These are phyloP conservation scores for Coelastrella sp. DNA, from an alignment of 139 green algal species.

Conservation along the genomic window DNA sequence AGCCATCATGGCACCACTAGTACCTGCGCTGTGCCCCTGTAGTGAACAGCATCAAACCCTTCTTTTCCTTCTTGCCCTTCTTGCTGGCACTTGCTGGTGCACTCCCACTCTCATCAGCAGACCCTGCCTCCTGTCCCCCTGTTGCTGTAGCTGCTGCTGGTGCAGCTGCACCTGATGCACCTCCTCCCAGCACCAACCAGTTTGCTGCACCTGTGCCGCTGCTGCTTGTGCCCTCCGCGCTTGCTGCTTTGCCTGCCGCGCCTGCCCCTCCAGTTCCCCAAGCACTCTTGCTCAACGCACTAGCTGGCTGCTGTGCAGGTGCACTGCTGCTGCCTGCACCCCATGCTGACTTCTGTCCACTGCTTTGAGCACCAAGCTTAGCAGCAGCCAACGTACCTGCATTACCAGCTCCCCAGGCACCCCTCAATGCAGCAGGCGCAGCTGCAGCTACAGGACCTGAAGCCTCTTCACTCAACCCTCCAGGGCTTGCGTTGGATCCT, in stretches of 20 bases:
- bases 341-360: too few relatives aligned
- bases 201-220: background rate
- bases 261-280: conserved; percentile 7
- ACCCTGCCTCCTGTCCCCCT: background rate
- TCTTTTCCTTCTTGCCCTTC: conserved; percentile 37
- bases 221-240: background rate
- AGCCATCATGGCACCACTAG: background rate
- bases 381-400: conserved; percentile 19
- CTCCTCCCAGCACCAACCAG: conserved; percentile 28
- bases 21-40: conserved; percentile 40
- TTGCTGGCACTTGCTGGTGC: background rate
- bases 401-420: conserved; percentile 34
- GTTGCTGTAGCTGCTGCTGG: background rate
- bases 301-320: background rate
- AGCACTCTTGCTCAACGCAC: background rate
- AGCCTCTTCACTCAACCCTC: background rate
- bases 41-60: conserved; percentile 41
- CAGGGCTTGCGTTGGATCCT: background rate
- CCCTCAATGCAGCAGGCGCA: conserved; percentile 17
- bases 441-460: background rate
- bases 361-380: conserved; percentile 16
- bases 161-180: background rate
- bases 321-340: conserved; percentile 24
- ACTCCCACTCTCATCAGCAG: background rate
- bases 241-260: background rate